These are phyloP conservation scores for Scleromitrula shiraiana DNA, from an alignment of 2,329 filamentous ascomycete genomes.

Conservation along the genomic window DNA sequence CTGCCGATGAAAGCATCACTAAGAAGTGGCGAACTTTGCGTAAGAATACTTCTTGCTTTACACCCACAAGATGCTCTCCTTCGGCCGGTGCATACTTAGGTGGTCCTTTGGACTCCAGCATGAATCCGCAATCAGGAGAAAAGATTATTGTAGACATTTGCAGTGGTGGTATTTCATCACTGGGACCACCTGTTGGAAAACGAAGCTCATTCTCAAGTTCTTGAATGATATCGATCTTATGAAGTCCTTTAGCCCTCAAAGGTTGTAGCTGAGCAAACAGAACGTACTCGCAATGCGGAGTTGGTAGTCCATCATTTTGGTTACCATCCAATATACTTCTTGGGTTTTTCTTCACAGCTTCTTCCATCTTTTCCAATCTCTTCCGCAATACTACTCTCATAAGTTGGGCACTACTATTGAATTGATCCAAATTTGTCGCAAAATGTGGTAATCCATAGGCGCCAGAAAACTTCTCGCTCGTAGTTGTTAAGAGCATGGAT, in stretches of 20 bases:
- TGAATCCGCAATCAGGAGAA: constrained; percentile 61
- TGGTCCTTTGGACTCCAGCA: constrained; percentile 56
- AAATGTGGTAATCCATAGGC: constrained; percentile 86
- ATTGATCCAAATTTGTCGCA: constrained; percentile 49
- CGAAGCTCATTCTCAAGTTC: constrained; percentile 56
- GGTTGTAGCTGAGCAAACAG: constrained; percentile 71
- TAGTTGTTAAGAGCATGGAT: constrained; percentile 73
- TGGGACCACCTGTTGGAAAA: constrained; percentile 51
- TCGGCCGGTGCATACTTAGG: constrained; percentile 45
- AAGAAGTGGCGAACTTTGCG: constrained; percentile 52
- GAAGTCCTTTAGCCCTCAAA: constrained; percentile 12
- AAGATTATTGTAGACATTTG: constrained; percentile 57
- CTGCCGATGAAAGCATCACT: constrained; percentile 45
- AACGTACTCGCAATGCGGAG: constrained; percentile 81
- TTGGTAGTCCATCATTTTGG: constrained; percentile 49
- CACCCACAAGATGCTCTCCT: constrained; percentile 48
- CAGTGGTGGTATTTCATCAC: constrained; percentile 44
- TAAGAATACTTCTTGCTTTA: constrained; percentile 53
- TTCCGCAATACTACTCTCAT: constrained; percentile 66
- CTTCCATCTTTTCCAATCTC: constrained; percentile 57
- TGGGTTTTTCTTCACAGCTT: constrained; percentile 45
- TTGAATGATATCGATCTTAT: constrained; percentile 39
- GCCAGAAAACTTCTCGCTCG: constrained; percentile 89
- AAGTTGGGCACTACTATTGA: constrained; percentile 50
- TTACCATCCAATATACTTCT: constrained; percentile 72